These are phyloP conservation scores for Pseudozyma flocculosa DNA, from an alignment of 1,284 basidiomycete species.

Conservation along the genomic window DNA sequence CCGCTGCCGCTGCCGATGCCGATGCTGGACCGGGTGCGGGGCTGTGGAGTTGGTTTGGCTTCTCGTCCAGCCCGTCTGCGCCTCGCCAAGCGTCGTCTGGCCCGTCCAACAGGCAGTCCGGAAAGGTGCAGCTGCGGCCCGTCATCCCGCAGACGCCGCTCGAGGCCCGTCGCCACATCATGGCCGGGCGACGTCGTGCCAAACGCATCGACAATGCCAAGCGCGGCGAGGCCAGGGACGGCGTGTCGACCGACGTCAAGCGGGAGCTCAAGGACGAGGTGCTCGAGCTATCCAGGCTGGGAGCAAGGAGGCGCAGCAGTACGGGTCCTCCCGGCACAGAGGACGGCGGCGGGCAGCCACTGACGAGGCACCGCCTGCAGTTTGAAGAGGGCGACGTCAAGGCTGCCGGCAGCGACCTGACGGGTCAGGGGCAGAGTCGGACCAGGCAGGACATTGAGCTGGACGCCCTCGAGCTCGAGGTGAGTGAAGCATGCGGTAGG, in stretches of 20 bases:
- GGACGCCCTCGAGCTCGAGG: conserved; percentile 27
- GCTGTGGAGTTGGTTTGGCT: no score
- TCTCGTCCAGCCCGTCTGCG: not conserved
- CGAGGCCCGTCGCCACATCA: conserved; percentile 58
- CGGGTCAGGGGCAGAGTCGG: conserved; percentile 3
- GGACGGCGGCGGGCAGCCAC: conserved; percentile 15
- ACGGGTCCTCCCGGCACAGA: no score
- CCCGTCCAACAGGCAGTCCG: no score
- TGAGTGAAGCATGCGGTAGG: no score
- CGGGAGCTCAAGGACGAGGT: conserved; percentile 43
- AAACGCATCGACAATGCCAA: conserved; percentile 51
- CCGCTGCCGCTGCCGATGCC: no score
- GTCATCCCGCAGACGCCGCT: conserved; percentile 54
- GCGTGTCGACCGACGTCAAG: conserved; percentile 35
- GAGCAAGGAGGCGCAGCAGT: conserved; percentile 20
- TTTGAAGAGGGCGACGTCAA: no score
- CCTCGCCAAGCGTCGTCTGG: no score
- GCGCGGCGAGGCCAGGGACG: conserved; percentile 37
- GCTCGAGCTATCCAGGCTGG: conserved; percentile 23
- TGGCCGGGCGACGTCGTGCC: conserved; percentile 57
- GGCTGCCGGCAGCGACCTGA: conserved; percentile 11
- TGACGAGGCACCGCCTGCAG: no score
- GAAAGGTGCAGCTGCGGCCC: conserved; percentile 33
- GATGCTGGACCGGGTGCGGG: no score
- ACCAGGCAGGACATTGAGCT: conserved; percentile 25